phyloP scores from a whole-genome alignment of 1,284 basidiomycete genomes.

The Leccinum subrobustum region DNA sequence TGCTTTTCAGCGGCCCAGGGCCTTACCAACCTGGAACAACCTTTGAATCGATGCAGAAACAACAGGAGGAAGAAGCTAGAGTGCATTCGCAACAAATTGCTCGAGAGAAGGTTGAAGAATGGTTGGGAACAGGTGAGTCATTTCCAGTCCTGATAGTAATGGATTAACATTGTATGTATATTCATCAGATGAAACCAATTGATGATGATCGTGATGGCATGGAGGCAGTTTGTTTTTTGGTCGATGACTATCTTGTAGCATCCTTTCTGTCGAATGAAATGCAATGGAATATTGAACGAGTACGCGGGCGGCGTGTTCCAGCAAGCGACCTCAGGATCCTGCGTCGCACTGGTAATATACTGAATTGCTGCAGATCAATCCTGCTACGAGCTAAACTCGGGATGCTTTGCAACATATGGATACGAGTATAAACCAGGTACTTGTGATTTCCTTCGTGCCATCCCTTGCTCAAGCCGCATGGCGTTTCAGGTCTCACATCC shows the following conservation, averaged over 20 bases:
- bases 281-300: too few species aligned
- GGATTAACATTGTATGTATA: too few species aligned
- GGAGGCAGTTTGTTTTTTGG: too few species aligned
- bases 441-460: neutral
- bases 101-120: neutral
- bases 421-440: slow-evolving; percentile 51
- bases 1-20: neutral
- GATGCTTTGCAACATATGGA: slow-evolving; percentile 49
- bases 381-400: slow-evolving; percentile 32
- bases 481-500: slow-evolving; percentile 28
- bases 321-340: slow-evolving; percentile 55
- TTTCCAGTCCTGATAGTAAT: neutral
- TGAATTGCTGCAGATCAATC: slow-evolving; percentile 28
- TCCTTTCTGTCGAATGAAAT: too few species aligned
- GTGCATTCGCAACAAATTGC: neutral
- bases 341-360: neutral
- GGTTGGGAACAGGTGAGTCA: neutral
- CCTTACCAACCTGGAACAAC: neutral
- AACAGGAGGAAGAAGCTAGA: neutral
- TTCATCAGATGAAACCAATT: too few species aligned
- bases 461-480: slow-evolving; percentile 20
- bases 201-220: too few species aligned
- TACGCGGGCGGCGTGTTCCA: slow-evolving; percentile 38
- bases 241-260: too few species aligned
- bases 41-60: neutral